Percentiles rank a stretch among this genome's conserved stretches.
phyloP scores from a whole-genome alignment of 2,329 filamentous ascomycete species.

The Cladosporium sp. region DNA sequence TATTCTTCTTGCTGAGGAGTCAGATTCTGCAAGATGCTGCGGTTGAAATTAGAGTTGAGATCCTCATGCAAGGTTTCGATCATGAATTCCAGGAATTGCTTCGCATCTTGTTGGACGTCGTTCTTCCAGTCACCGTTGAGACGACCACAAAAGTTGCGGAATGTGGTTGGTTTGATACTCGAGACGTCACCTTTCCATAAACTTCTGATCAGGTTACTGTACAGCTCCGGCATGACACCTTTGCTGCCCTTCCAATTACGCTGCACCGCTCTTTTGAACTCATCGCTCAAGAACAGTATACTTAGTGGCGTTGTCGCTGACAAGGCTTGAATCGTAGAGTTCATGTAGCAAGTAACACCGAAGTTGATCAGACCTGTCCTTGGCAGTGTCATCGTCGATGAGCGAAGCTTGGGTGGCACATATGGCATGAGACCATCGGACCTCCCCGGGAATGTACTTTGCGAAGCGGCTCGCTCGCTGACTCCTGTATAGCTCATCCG shows the following conservation, averaged over 20 bases:
- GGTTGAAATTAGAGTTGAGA: conserved; percentile 65
- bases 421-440: conserved; percentile 40
- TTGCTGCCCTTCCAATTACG: conserved; percentile 63
- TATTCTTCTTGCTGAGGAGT: conserved; percentile 57
- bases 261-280: conserved; percentile 56
- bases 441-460: conserved; percentile 32
- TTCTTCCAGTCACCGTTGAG: conserved; percentile 67
- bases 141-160: conserved; percentile 59
- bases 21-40: conserved; percentile 54
- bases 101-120: conserved; percentile 78
- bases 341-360: conserved; percentile 84
- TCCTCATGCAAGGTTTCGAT: conserved; percentile 81
- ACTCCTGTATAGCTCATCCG: conserved; percentile 76
- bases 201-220: conserved; percentile 57
- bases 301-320: conserved; percentile 64
- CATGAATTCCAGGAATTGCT: conserved; percentile 83
- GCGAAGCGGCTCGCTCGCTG: conserved; percentile 49
- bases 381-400: conserved; percentile 47
- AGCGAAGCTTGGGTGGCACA: conserved; percentile 41
- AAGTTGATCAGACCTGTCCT: conserved; percentile 75
- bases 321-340: conserved; percentile 80
- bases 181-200: conserved; percentile 58
- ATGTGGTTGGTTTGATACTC: conserved; percentile 43
- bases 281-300: conserved; percentile 62
- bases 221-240: conserved; percentile 59